Evolutionary conservation across 2,329 filamentous ascomycete species (phyloP).

Genomic region (Penicillium sp.): DNA sequence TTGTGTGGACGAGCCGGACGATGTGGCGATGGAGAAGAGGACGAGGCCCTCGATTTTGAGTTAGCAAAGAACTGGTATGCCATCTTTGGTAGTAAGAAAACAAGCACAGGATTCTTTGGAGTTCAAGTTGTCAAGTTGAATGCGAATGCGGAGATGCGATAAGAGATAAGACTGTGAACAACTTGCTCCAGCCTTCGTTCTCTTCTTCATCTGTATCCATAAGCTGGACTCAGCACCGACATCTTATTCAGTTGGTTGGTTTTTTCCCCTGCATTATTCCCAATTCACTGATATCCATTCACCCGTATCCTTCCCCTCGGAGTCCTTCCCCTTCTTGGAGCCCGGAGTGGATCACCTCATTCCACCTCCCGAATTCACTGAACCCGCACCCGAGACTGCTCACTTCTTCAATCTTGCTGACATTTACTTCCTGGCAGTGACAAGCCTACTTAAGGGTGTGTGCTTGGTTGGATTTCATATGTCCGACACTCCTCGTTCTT

Average conservation of each 20-base stretch:
- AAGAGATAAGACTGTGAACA: conserved; percentile 30
- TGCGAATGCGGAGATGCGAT: conserved; percentile 36
- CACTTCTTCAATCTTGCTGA: conserved; percentile 7
- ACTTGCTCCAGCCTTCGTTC: conserved; percentile 26
- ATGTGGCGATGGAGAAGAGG: conserved; percentile 25
- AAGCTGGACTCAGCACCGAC: background rate
- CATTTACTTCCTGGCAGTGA: conserved; percentile 1
- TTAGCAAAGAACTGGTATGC: conserved; percentile 42
- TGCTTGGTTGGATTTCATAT: conserved; percentile 11
- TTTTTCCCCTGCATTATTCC: background rate
- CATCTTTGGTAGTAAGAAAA: conserved; percentile 22
- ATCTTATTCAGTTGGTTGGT: conserved; percentile 16
- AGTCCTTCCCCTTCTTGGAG: conserved; percentile 7
- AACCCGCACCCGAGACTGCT: background rate
- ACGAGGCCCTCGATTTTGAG: conserved; percentile 26
- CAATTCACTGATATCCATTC: background rate
- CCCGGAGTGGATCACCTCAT: conserved; percentile 6
- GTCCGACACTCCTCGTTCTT: conserved; percentile 4
- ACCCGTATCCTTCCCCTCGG: background rate
- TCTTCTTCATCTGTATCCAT: conserved; percentile 13
- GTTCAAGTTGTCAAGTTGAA: background rate
- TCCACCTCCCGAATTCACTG: conserved; percentile 6
- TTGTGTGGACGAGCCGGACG: conserved; percentile 14
- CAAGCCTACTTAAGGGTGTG: background rate
- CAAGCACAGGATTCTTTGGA: background rate